These are phyloP conservation scores for Metschnikowia matae DNA, from an alignment of 805 yeast genomes.

Conservation along the genomic window DNA sequence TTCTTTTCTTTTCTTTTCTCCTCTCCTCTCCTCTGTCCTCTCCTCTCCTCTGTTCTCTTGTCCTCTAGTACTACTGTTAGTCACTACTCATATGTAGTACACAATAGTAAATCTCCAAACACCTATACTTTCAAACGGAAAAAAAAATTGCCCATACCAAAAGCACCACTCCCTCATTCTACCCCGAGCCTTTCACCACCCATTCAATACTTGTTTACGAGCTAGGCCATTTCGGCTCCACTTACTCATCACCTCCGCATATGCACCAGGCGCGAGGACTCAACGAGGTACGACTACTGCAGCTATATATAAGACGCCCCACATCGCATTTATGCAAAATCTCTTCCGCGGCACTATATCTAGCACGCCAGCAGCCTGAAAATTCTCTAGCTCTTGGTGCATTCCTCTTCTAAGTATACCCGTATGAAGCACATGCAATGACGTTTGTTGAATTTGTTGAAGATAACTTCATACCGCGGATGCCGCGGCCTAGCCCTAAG, in stretches of 20 bases:
- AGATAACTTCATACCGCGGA: conserved; percentile 17
- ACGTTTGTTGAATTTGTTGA: conserved; percentile 5
- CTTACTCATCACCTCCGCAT: not conserved
- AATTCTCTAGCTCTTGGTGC: not conserved
- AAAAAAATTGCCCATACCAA: too few relatives aligned
- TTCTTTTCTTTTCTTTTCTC: too few relatives aligned
- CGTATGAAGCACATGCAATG: conserved; percentile 5
- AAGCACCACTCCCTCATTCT: too few relatives aligned
- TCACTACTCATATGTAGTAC: too few relatives aligned
- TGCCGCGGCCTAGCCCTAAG: conserved; percentile 7
- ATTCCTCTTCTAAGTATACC: not conserved
- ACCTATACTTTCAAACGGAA: too few relatives aligned
- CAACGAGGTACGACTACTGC: not conserved
- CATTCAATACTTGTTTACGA: too few relatives aligned
- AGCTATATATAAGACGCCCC: not conserved
- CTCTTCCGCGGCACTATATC: not conserved
- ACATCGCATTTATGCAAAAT: conserved; percentile 2
- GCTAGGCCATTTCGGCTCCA: too few relatives aligned
- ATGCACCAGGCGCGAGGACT: not conserved
- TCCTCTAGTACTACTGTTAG: too few relatives aligned
- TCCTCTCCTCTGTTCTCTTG: too few relatives aligned
- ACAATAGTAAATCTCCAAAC: too few relatives aligned
- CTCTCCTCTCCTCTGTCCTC: too few relatives aligned
- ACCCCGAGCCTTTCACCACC: too few relatives aligned
- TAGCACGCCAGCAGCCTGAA: not conserved